Conservation (phyloP, 768 basidiomycete species). For the Amanita fuliginea region DNA sequence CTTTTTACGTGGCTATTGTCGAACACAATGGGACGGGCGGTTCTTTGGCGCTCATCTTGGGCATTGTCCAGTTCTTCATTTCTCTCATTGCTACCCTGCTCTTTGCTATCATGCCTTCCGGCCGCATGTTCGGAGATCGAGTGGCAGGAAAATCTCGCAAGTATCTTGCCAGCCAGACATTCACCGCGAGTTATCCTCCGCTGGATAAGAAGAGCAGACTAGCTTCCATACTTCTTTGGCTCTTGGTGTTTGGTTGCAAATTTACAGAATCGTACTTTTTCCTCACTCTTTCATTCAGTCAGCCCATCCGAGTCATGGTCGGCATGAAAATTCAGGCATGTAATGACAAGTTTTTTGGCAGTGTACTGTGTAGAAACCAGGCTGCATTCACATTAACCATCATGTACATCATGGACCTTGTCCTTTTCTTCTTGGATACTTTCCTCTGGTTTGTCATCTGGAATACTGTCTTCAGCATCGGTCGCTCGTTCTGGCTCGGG, state of each 20-base stretch:
- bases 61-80: slow-evolving; percentile 94
- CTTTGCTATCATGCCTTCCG: slow-evolving; percentile 89
- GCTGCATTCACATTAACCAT: slow-evolving; percentile 91
- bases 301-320: slow-evolving; percentile 92
- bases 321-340: slow-evolving; percentile 94
- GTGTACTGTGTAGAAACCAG: slow-evolving; percentile 79
- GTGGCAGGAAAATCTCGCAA: slow-evolving; percentile 93
- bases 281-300: slow-evolving; percentile 88
- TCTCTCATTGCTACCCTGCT: slow-evolving; percentile 78
- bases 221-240: slow-evolving; percentile 76
- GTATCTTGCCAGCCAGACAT: slow-evolving; percentile 96
- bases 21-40: slow-evolving; percentile 56
- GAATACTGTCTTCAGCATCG: slow-evolving; percentile 92
- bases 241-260: slow-evolving; percentile 93
- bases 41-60: slow-evolving; percentile 79
- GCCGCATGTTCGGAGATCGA: slow-evolving; percentile 97
- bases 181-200: slow-evolving; percentile 88
- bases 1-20: slow-evolving; percentile 87
- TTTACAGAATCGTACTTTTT: slow-evolving; percentile 97
- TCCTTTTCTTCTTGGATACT: slow-evolving; percentile 97
- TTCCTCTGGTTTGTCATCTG: slow-evolving; percentile 99
- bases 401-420: slow-evolving; percentile 98
- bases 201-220: slow-evolving; percentile 55
- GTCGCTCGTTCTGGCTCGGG: slow-evolving; percentile 79
- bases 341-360: slow-evolving; percentile 77